Evolutionary conservation across 768 basidiomycete genomes (phyloP), one percentile per base, ranked within the genome.

Genomic region (Mycena haematopus): DNA sequence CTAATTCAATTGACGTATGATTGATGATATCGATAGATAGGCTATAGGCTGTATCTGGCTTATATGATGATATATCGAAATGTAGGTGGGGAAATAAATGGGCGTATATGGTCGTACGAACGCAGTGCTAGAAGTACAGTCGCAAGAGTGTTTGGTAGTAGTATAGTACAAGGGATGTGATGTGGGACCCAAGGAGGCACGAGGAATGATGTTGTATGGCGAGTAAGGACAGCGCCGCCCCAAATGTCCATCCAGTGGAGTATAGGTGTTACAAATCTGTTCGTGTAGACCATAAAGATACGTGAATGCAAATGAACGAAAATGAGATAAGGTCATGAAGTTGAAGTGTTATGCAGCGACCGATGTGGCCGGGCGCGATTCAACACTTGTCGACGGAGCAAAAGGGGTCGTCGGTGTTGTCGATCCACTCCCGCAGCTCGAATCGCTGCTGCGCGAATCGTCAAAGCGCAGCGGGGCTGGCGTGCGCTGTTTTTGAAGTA

Each of bases 351-450:
- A 65, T 56, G 55, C 52, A 11, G 51, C 63, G 19, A 62, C 56
- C 29, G 63, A 52, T 19, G 64, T 65, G 24, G 56, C 27, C 17
- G 65, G 44, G 17, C 56, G 53, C 25, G 60, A 66, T 33, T 50
- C 53, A 0, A 58, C 19, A 31, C 27, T 40, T 25, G 51, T 4
- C 1, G 50, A 1, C n/a, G 40, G 50, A 27, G 25, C 9, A n/a
- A n/a, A n/a, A n/a, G n/a, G n/a, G n/a, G 58, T 14, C 7, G 67
- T 67, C 14, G 70, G 62, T 0, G 69, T 65, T 40, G 68, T 54
- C 46, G 65, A 53, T 17, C 40, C 40, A n/a, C 40, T 42, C 19
- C 40, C 40, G n/a, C n/a, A 19, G 40, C 25, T 52, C 67, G 40
- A 42, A 52, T 60, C 65, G 33, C 56, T 36, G 49, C 56, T 57